Percentiles rank a stretch among this genome's conserved stretches.
Evolutionary conservation across 2,329 filamentous ascomycete genomes (phyloP).

Genomic region (Amauroascus niger): DNA sequence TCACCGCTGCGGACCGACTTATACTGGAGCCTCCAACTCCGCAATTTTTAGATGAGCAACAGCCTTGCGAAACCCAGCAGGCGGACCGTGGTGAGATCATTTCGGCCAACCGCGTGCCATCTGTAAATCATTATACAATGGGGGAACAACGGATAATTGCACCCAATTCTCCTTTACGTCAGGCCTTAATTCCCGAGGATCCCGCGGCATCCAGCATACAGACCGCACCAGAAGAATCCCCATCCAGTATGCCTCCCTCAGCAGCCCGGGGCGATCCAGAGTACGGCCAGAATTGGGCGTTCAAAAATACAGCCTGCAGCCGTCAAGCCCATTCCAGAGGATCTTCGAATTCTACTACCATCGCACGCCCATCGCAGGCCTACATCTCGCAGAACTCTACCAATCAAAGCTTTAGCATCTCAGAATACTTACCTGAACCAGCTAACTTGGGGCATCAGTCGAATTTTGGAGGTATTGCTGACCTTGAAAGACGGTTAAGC

Average conservation of each 20-base stretch:
- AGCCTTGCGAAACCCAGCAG: background rate
- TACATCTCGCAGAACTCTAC: background rate
- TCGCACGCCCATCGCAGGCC: background rate
- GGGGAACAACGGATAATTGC: background rate
- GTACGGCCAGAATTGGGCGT: background rate
- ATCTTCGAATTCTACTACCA: background rate
- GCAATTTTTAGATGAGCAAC: background rate
- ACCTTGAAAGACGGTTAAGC: background rate
- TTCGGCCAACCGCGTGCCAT: background rate
- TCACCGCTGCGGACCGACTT: background rate
- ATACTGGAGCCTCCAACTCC: background rate
- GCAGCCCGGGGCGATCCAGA: too few species aligned
- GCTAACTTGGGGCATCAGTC: background rate
- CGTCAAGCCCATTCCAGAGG: background rate
- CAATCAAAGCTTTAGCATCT: background rate
- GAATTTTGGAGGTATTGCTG: background rate
- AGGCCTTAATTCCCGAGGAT: background rate
- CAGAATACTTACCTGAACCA: background rate
- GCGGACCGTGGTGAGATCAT: background rate
- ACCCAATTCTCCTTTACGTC: background rate
- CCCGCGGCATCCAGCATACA: background rate
- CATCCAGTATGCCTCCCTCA: background rate
- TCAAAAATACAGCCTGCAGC: background rate
- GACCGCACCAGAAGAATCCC: background rate
- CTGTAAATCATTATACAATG: background rate